Percentiles rank a stretch among this genome's conserved stretches.
Evolutionary conservation across 305 asterid species (phyloP).

Genomic region (Rubia tinctorum): DNA sequence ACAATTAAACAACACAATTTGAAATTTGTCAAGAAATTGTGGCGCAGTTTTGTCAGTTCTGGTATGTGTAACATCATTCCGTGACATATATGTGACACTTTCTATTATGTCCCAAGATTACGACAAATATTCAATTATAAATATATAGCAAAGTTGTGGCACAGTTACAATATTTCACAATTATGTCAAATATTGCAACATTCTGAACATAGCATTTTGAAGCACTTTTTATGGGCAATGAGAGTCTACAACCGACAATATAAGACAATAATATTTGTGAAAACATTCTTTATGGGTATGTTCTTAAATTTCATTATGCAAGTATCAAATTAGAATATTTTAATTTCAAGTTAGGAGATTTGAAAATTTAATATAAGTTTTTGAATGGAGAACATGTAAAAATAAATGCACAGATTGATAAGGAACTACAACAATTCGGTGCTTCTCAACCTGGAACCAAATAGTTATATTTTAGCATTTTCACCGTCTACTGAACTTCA

Average conservation of each 20-base stretch:
- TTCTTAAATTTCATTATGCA: neutral
- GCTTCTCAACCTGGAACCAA: constrained; percentile 79
- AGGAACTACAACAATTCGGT: constrained; percentile 77
- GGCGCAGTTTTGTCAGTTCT: too few relatives aligned
- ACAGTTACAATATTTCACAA: too few relatives aligned
- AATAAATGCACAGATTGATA: constrained; percentile 87
- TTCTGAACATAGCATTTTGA: too few relatives aligned
- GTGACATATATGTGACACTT: too few relatives aligned
- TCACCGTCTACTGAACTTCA: constrained; percentile 11
- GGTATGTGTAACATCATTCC: too few relatives aligned
- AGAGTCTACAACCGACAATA: neutral
- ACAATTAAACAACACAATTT: too few relatives aligned
- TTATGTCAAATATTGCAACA: too few relatives aligned
- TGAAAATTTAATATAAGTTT: neutral
- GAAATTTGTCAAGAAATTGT: too few relatives aligned
- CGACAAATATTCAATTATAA: too few relatives aligned
- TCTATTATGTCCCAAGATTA: too few relatives aligned
- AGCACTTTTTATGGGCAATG: too few relatives aligned
- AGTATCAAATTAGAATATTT: neutral
- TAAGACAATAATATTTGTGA: neutral
- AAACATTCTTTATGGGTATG: neutral
- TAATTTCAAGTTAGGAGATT: neutral
- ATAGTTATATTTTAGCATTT: constrained; percentile 22
- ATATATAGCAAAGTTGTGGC: too few relatives aligned
- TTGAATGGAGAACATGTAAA: constrained; percentile 10